Evolutionary conservation across 768 basidiomycete genomes (phyloP).

Genomic region (Jaapia argillacea): DNA sequence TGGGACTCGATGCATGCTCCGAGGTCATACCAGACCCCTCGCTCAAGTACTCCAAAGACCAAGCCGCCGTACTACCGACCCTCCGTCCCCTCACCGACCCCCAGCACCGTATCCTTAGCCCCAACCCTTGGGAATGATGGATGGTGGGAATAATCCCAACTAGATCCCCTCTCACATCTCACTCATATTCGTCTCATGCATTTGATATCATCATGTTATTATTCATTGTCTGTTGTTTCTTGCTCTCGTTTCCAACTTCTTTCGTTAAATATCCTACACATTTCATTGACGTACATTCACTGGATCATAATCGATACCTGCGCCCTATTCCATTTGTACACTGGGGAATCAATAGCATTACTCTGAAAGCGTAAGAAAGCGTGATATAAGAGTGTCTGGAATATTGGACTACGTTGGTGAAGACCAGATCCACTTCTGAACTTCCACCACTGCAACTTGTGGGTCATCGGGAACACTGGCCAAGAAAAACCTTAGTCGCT

Average conservation of each 20-base stretch:
- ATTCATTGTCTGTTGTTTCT: background rate
- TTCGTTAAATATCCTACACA: too few species aligned
- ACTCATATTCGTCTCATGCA: background rate
- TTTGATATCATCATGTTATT: background rate
- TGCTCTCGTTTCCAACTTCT: too few species aligned
- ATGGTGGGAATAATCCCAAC: conserved; percentile 53
- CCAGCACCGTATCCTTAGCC: conserved; percentile 62
- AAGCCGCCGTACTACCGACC: conserved; percentile 21
- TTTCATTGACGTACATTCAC: background rate
- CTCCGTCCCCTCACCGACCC: conserved; percentile 57
- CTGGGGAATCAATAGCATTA: background rate
- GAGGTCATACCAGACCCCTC: conserved; percentile 5
- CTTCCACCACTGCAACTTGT: conserved; percentile 48
- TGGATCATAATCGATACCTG: background rate
- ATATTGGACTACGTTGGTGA: background rate
- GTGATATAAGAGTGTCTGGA: background rate
- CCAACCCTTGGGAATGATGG: conserved; percentile 68
- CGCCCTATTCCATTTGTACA: background rate
- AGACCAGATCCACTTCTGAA: conserved; percentile 75
- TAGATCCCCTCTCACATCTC: background rate
- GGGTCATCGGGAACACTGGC: conserved; percentile 64
- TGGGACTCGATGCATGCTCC: conserved; percentile 67
- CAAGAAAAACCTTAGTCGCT: background rate
- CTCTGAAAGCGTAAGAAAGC: background rate
- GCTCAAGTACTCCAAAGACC: conserved; percentile 19